Base-by-base conservation (phyloP, 768 basidiomycete species). In the Podaxis sp. region DNA sequence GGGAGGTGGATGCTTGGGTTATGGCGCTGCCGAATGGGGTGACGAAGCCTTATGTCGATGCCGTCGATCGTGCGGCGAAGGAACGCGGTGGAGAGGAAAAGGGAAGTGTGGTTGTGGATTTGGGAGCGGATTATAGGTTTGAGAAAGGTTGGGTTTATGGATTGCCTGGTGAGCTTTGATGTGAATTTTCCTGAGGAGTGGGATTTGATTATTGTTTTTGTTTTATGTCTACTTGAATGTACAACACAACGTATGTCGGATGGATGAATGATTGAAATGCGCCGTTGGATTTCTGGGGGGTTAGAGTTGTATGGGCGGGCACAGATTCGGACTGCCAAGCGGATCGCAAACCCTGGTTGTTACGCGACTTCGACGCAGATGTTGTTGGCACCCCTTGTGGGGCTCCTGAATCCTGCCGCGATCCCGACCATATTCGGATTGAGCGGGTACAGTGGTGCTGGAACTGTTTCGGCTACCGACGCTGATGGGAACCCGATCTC, bases 21-120 rank as follows among this genome's bases (percentile, higher is more conserved):
- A 96, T 98, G 92, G 97, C 97, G 2, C 83, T 99, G 53, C 97
- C 97, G n/a, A 99, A 98, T 67, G 97, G 97, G 19, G 85, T 94
- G 24, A 91, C 92, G 78, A 95, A 96, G 75, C 96, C 96, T 0
- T 99, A 96, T 72, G 94, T 99, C 37, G 94, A 96, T 69, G 96
- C 96, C 15, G 77, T 99, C 53, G 94, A 97, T 69, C 82, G 85
- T 40, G 93, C 89, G 4, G 79, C 88, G 13, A 76, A 78, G 64
- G 83, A 80, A 68, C 33, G 33, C 85, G 86, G 75, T 55, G 79
- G 74, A 17, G 76, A 76, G 43, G 77, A 80, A 33, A 77, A 79
- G 63, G 79, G 82, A 47, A 92, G 94, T 66, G 93, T 96, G 19
- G 78, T 98, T 40, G 88, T 98, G 40, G 97, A 99, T 72, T 76